Conservation (phyloP, 2,329 filamentous ascomycete species). For the Chaetomiaceae sp. region DNA sequence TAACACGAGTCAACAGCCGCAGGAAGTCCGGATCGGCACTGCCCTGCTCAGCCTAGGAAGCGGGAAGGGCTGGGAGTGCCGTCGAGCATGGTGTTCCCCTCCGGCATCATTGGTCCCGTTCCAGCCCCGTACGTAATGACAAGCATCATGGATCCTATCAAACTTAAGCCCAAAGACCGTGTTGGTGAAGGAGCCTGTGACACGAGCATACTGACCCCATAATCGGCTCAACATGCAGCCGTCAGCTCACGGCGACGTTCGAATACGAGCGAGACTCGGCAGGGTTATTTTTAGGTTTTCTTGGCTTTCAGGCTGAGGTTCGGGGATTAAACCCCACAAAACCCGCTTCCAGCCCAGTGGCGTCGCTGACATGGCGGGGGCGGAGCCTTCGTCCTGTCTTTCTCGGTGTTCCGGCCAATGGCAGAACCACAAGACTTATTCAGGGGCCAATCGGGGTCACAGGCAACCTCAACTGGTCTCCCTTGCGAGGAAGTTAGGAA, state of each 20-base stretch:
- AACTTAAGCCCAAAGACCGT: neutral
- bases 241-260: neutral
- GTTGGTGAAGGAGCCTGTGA: neutral
- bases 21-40: neutral
- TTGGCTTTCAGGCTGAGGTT: neutral
- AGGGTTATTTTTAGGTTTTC: constrained; percentile 7
- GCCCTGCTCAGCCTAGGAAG: neutral
- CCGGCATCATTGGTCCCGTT: constrained; percentile 1
- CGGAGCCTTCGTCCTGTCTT: neutral
- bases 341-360: neutral
- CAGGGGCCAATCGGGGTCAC: too few relatives aligned
- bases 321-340: too few relatives aligned
- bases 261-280: constrained; percentile 2
- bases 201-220: constrained; percentile 5
- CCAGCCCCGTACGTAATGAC: constrained; percentile 1
- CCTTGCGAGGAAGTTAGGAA: too few relatives aligned
- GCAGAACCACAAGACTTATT: too few relatives aligned
- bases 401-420: neutral
- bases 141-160: neutral
- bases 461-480: too few relatives aligned
- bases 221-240: neutral
- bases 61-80: neutral
- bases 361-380: constrained; percentile 10
- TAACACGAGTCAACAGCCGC: constrained; percentile 7
- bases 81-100: neutral